phyloP scores from a whole-genome alignment of 345 rosid species.

The Citrus mangshanensis region DNA sequence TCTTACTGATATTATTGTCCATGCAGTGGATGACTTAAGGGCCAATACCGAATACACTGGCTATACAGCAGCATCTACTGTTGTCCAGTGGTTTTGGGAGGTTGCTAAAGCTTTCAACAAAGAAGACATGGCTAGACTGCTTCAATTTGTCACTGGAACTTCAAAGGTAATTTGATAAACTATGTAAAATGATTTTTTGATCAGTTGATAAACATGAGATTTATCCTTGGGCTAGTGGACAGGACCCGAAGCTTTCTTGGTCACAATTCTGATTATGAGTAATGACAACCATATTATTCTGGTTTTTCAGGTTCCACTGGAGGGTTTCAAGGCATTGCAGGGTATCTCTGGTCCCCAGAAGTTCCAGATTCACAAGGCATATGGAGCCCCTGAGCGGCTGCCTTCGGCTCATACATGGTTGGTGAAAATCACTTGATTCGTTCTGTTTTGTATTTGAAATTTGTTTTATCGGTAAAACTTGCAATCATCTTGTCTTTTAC shows the following conservation, averaged over 20 bases:
- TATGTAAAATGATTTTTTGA: background rate
- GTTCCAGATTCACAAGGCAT: conserved; percentile 95
- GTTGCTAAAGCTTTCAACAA: conserved; percentile 83
- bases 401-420: conserved; percentile 99
- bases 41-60: conserved; percentile 88
- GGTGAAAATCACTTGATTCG: background rate
- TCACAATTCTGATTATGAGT: background rate
- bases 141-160: conserved; percentile 96
- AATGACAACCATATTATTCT: background rate
- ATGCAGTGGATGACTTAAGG: conserved; percentile 84
- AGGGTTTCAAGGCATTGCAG: conserved; percentile 80
- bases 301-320: conserved; percentile 76
- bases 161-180: conserved; percentile 58
- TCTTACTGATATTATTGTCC: conserved; percentile 7
- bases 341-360: conserved; percentile 97
- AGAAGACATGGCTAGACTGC: conserved; percentile 94
- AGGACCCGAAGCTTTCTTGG: background rate
- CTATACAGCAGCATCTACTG: conserved; percentile 73
- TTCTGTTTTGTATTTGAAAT: background rate
- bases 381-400: conserved; percentile 86
- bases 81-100: conserved; percentile 98
- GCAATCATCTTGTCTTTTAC: background rate
- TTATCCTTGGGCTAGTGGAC: background rate
- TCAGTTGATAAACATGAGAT: background rate
- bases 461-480: background rate